Base-by-base conservation (phyloP, 805 yeast species). In the Yamadazyma ubonensis region DNA sequence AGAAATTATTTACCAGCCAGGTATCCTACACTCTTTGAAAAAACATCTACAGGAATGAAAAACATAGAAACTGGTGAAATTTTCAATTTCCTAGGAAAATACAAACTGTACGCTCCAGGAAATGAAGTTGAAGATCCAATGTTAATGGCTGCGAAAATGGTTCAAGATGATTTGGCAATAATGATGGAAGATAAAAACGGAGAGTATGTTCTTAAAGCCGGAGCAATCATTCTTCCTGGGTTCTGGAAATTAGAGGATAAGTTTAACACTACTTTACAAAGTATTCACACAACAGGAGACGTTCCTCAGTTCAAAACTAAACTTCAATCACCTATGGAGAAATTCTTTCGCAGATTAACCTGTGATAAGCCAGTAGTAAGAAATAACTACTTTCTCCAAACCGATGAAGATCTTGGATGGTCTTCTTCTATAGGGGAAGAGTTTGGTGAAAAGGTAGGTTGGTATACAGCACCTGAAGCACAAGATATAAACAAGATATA, bases 191-290 rank as follows among this genome's bases (percentile, higher is more conserved):
- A 69, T 36, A 70, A 67, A 16, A 70, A 78, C 27, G 86, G 85
- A 6, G 71, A 75, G 38, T 81, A 79, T 52, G 61, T 62, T 23
- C 63, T 81, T 39, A 75, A 73, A 49, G 81, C 76, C 20, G 88
- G 86, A 2, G 76, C 83, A 4, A 77, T 81, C 36, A 63, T 78
- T 52, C 65, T 81, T 33, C 82, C 88, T 3, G 87, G 83, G 0
- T 82, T 81, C 57, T 81, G 87, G 87, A 67, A 85, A 53, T 67
- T 82, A 29, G 69, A 61, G 38, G 87, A 82, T 51, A 82, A 82
- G 55, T 53, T 74, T 22, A 70, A 76, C 40, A 58, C 74, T 59
- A 79, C 83, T 12, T 58, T 81, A 31, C 62, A 72, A 28, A 70
- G 67, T 17, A 81, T 81, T 45, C 88, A 82, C 54, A 76, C 81